phyloP scores from a whole-genome alignment of 2,329 filamentous ascomycete genomes.

The Aspergillus flavus region DNA sequence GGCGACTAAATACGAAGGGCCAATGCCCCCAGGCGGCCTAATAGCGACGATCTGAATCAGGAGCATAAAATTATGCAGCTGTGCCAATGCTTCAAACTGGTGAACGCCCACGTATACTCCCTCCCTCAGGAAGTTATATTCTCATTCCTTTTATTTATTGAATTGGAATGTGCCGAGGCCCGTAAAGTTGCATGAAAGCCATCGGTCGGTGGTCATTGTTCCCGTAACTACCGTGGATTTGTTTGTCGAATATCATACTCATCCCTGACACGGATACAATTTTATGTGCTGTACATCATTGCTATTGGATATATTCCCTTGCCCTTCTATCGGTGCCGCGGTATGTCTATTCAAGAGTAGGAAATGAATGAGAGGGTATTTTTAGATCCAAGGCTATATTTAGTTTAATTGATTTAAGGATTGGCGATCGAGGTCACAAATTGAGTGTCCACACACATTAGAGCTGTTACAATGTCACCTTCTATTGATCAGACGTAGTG shows the following conservation, averaged over 20 bases:
- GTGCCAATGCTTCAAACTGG: background rate
- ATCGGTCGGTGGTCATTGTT: background rate
- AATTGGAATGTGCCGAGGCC: no score
- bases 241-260: background rate
- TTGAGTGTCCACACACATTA: no score
- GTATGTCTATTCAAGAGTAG: background rate
- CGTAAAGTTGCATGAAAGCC: no score
- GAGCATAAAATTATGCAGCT: no score
- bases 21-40: background rate
- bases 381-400: background rate
- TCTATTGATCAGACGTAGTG: background rate
- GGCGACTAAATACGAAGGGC: background rate
- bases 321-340: background rate
- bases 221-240: background rate
- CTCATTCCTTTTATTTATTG: no score
- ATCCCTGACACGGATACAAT: accelerated
- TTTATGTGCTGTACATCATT: no score
- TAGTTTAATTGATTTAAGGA: no score
- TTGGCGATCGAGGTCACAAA: no score
- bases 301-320: background rate
- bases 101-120: no score
- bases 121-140: no score
- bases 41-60: background rate
- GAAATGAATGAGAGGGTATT: background rate
- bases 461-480: background rate